These are phyloP conservation scores for Parascedosporium putredinis DNA, from an alignment of 2,329 filamentous ascomycete species.

Conservation along the genomic window DNA sequence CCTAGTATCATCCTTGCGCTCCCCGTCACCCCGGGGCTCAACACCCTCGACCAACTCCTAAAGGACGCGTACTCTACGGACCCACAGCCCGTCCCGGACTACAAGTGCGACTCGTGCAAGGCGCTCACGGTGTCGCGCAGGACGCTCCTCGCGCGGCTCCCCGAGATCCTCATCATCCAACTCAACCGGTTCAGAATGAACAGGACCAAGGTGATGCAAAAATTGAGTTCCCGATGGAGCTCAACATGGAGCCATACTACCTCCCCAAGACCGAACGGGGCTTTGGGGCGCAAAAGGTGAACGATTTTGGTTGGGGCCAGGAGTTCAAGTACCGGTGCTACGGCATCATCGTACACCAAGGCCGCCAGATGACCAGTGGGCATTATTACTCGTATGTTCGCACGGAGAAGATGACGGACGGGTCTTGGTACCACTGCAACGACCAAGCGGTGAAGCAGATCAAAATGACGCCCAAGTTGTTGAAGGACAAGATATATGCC, in stretches of 20 bases:
- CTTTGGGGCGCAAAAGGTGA: slow-evolving; percentile 13
- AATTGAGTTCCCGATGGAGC: slow-evolving; percentile 28
- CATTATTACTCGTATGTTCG: slow-evolving; percentile 71
- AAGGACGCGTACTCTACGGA: slow-evolving; percentile 57
- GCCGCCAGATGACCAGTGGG: slow-evolving; percentile 52
- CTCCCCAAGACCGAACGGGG: slow-evolving; percentile 24
- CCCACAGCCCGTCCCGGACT: slow-evolving; percentile 58
- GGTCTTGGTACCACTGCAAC: slow-evolving; percentile 39
- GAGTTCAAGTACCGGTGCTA: slow-evolving; percentile 78
- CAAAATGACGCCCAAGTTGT: slow-evolving; percentile 30
- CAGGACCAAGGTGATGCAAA: slow-evolving; percentile 31
- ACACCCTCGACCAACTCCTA: slow-evolving; percentile 17
- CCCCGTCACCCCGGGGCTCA: slow-evolving; percentile 19
- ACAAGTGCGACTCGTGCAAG: slow-evolving; percentile 67
- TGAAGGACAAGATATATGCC: slow-evolving; percentile 17
- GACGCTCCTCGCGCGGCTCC: slow-evolving; percentile 66
- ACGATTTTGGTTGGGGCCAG: slow-evolving; percentile 28
- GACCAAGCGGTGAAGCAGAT: slow-evolving; percentile 31
- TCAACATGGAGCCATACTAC: slow-evolving; percentile 56
- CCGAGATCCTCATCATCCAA: slow-evolving; percentile 67
- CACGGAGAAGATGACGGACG: slow-evolving; percentile 30
- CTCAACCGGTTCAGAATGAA: slow-evolving; percentile 52
- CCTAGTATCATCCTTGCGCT: slow-evolving; percentile 45
- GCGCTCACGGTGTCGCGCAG: slow-evolving; percentile 57
- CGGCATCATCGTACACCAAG: slow-evolving; percentile 70